Evolutionary conservation across 1,284 basidiomycete genomes (phyloP), one percentile per base, ranked within the genome.

Genomic region (Cryptococcus jaspeensis): DNA sequence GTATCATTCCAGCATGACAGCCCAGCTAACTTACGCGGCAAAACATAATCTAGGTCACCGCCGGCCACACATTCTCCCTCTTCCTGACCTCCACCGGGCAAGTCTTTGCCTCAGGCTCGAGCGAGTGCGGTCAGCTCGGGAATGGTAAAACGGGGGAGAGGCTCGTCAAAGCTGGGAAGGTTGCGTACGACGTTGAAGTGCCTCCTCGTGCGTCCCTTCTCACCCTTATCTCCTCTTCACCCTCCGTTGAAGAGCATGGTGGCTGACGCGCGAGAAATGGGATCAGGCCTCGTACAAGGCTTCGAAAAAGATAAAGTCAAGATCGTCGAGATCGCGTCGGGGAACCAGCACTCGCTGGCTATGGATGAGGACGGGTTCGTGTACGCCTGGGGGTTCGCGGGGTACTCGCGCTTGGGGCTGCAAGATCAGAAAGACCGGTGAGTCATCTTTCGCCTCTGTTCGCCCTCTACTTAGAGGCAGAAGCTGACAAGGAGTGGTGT

Each of bases 81-180:
- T 84, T 94, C 53, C 81, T 95, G 55, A 89, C 90, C 3, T 84
- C 85, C 54, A 81, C 81, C 23, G 94, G 92, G 20, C 87, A 86
- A 86, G 90, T 96, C 2, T 97, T 89, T 70, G 84, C 91, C 0
- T 87, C 91, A 62, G 94, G 94, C 37, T 92, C 89, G 53, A 89
- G 86, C n/a, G 92, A 96, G 76, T 87, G 90, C 63, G 94, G 94
- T 1, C 92, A 96, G 65, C 81, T 97, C 0, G 94, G 92, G 1
- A 94, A 92, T 67, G 93, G 93, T 15, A 84, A 85, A 55, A 92
- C 91, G 0, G 91, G 92, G 16, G 91, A 94, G 76, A 84, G 91
- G 41, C 88, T 95, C 59, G 85, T 87, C 7, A 87, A 87, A 2
- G 89, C 86, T 38, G 90, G 90, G 63, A 91, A 91, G 73, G 84